These are phyloP conservation scores for Jamesozyma spencerorum DNA, from an alignment of 805 yeast genomes.

Conservation along the genomic window DNA sequence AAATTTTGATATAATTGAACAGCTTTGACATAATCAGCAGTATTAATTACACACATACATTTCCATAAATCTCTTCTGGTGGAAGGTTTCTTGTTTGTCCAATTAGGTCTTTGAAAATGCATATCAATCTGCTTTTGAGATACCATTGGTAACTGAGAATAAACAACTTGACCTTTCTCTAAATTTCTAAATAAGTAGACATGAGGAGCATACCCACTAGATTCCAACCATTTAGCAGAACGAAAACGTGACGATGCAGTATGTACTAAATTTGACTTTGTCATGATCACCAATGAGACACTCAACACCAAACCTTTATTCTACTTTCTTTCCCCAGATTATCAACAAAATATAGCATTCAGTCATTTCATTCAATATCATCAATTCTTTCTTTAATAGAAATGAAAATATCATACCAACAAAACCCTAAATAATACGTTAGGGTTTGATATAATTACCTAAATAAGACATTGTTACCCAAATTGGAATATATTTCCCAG, in stretches of 20 bases:
- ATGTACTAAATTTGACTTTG: conserved; percentile 1
- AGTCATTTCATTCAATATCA: background rate
- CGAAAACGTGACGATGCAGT: conserved; percentile 37
- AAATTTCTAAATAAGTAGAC: conserved; percentile 75
- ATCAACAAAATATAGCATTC: no score
- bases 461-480: no score
- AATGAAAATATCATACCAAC: no score
- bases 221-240: conserved; percentile 47
- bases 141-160: conserved; percentile 63
- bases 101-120: conserved; percentile 65
- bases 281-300: background rate
- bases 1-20: conserved; percentile 66
- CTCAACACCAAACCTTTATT: conserved; percentile 4
- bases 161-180: conserved; percentile 82
- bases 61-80: conserved; percentile 85
- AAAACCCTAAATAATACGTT: no score
- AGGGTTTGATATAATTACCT: no score
- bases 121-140: conserved; percentile 44
- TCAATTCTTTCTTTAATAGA: background rate
- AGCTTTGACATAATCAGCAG: conserved; percentile 52
- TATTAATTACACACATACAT: conserved; percentile 74
- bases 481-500: no score
- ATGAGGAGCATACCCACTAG: conserved; percentile 68
- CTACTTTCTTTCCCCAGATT: background rate
- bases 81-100: conserved; percentile 78